Evolutionary conservation across 768 basidiomycete species (phyloP).

Genomic region (Lentinula raphanica): DNA sequence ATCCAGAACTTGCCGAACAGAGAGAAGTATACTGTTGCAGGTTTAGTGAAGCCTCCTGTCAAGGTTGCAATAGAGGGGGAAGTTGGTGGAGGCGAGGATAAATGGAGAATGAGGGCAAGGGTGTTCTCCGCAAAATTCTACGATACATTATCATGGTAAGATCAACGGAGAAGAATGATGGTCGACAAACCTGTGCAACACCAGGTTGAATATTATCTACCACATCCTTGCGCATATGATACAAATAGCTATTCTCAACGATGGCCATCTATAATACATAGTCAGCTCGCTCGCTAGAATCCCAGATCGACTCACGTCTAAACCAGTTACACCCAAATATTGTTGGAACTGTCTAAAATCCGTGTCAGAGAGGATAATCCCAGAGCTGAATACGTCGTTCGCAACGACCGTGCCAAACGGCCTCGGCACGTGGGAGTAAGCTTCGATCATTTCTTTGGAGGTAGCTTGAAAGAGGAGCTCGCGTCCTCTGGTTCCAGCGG

Average conservation of each 20-base stretch:
- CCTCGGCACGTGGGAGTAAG: slow-evolving; percentile 81
- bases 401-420: slow-evolving; percentile 89
- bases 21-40: slow-evolving; percentile 74
- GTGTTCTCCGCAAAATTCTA: slow-evolving; percentile 90
- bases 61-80: slow-evolving; percentile 47
- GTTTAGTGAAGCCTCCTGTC: slow-evolving; percentile 42
- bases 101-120: slow-evolving; percentile 71
- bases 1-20: slow-evolving; percentile 63
- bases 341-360: slow-evolving; percentile 93
- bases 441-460: slow-evolving; percentile 89
- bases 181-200: slow-evolving; percentile 18
- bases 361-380: slow-evolving; percentile 87
- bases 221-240: slow-evolving; percentile 83
- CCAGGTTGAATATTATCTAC: slow-evolving; percentile 61
- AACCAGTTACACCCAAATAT: slow-evolving; percentile 84
- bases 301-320: slow-evolving; percentile 58
- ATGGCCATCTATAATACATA: slow-evolving; percentile 68
- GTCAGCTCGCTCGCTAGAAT: neutral
- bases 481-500: slow-evolving; percentile 81
- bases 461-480: slow-evolving; percentile 96
- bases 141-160: slow-evolving; percentile 13
- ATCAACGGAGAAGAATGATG: neutral
- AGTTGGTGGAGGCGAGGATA: slow-evolving; percentile 76
- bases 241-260: slow-evolving; percentile 88
- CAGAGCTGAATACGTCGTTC: slow-evolving; percentile 89